phyloP scores from a whole-genome alignment of 176 grass and related monocot species.

The Avena eriantha region DNA sequence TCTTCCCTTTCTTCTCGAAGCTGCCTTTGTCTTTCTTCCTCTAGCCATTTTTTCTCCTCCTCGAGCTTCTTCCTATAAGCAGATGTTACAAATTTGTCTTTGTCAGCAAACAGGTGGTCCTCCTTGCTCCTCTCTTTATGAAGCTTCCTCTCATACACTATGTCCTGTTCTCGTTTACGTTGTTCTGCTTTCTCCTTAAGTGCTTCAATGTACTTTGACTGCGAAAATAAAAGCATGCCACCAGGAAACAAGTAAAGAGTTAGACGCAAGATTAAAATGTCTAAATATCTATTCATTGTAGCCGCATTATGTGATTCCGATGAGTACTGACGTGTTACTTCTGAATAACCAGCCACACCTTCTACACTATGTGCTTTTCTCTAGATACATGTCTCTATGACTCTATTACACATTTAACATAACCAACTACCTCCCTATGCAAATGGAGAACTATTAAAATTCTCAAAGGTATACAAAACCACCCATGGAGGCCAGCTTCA shows the following conservation, averaged over 20 bases:
- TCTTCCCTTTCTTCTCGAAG: conserved; percentile 87
- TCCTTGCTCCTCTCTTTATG: conserved; percentile 97
- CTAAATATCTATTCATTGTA: background rate
- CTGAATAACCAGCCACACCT: background rate
- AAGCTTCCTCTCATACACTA: conserved; percentile 92
- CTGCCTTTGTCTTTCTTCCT: conserved; percentile 78
- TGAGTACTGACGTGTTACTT: background rate
- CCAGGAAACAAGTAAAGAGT: background rate
- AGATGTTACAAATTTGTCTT: conserved; percentile 95
- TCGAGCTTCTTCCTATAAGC: conserved; percentile 95
- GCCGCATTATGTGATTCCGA: background rate
- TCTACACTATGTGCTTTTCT: background rate
- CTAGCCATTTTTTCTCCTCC: conserved; percentile 84
- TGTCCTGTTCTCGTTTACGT: conserved; percentile 87
- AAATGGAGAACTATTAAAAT: conserved; percentile 17
- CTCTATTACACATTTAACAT: background rate
- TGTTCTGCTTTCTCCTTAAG: conserved; percentile 90
- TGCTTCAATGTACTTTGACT: conserved; percentile 93
- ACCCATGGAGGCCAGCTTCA: background rate
- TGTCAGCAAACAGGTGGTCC: conserved; percentile 80
- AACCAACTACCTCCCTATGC: background rate
- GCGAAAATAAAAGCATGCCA: conserved; percentile 39
- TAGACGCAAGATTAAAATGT: background rate
- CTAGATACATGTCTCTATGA: background rate
- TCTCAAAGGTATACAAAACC: background rate